Conservation (phyloP, 2,329 filamentous ascomycete genomes). For the Sporothrix sp. region DNA sequence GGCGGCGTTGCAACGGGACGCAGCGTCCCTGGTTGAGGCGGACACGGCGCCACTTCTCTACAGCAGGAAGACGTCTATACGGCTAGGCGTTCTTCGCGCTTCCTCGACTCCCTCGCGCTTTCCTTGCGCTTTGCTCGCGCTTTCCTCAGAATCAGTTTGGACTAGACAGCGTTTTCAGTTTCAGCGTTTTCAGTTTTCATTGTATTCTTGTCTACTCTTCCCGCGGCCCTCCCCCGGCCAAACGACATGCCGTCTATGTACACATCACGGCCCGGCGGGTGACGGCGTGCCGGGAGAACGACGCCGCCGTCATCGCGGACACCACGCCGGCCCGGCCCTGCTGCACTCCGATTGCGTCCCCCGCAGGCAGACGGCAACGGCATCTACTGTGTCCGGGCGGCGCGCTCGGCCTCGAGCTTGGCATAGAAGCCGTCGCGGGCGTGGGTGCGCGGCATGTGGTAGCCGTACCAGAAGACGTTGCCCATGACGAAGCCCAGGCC, state of each 20-base stretch:
- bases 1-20: too few species aligned
- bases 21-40: too few species aligned
- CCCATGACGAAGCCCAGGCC: conserved; percentile 45
- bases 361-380: background rate
- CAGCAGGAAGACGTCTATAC: too few species aligned
- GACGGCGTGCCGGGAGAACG: background rate
- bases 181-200: background rate
- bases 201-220: background rate
- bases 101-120: too few species aligned
- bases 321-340: too few species aligned
- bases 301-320: background rate
- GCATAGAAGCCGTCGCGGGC: conserved; percentile 49
- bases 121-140: too few species aligned
- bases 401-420: conserved; percentile 49
- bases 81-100: too few species aligned
- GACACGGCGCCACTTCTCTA: too few species aligned
- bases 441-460: conserved; percentile 50
- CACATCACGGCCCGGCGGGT: conserved; percentile 8
- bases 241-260: too few species aligned
- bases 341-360: too few species aligned
- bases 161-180: too few species aligned
- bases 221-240: background rate
- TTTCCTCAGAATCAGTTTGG: too few species aligned
- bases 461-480: conserved; percentile 53
- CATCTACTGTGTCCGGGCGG: conserved; percentile 22